Evolutionary conservation across 129 eudicot genomes (phyloP).

Genomic region (Artemisia tridentata): DNA sequence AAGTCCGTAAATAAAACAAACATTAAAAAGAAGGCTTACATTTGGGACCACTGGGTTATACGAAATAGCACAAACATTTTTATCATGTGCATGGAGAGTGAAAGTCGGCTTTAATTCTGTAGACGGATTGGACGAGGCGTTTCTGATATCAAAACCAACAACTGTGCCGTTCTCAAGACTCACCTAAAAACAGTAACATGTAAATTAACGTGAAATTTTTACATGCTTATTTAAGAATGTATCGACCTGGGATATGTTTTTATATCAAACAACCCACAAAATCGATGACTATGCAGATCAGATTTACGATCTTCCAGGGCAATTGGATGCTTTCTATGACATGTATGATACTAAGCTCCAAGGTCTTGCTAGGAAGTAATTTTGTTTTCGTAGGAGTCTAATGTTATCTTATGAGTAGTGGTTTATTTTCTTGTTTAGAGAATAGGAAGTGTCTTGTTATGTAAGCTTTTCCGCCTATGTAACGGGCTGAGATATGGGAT

Average conservation of each 20-base stretch:
- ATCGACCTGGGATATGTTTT: background rate
- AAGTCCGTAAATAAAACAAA: background rate
- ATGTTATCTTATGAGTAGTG: too few relatives aligned
- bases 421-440: too few relatives aligned
- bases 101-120: slow-evolving; percentile 57
- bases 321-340: too few relatives aligned
- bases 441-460: too few relatives aligned
- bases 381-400: too few relatives aligned
- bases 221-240: background rate
- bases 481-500: too few relatives aligned
- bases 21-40: slow-evolving; percentile 28
- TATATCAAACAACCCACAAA: background rate
- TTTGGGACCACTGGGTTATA: slow-evolving; percentile 66
- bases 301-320: too few relatives aligned
- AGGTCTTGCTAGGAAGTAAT: too few relatives aligned
- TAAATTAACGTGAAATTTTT: background rate
- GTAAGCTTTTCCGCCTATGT: too few relatives aligned
- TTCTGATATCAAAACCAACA: slow-evolving; percentile 70
- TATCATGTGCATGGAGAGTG: slow-evolving; percentile 95
- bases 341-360: too few relatives aligned
- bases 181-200: slow-evolving; percentile 48
- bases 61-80: slow-evolving; percentile 75
- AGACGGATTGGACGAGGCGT: slow-evolving; percentile 49
- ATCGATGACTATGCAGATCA: too few relatives aligned
- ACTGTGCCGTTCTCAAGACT: slow-evolving; percentile 83